A percentile compares a stretch with the other conserved stretches of the same genome.
Conservation (phyloP, 2,329 filamentous ascomycete genomes). For the Ceratocystis destructans region DNA sequence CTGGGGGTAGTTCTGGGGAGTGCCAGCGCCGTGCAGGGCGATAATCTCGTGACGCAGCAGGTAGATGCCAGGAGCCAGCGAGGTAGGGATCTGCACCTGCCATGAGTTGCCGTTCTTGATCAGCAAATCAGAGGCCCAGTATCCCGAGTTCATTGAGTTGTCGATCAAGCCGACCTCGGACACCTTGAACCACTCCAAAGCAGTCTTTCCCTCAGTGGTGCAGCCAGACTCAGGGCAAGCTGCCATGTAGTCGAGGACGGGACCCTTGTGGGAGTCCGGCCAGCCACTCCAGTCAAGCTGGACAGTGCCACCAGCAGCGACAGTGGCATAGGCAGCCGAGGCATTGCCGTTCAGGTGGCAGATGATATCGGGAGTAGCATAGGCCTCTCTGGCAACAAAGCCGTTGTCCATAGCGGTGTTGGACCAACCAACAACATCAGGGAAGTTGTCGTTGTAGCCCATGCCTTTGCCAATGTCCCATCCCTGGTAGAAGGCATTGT, state of each 20-base stretch:
- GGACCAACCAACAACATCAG: slow-evolving; percentile 26
- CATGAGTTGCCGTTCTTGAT: slow-evolving; percentile 35
- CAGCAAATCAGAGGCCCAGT: slow-evolving; percentile 43
- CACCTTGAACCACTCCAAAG: slow-evolving; percentile 48
- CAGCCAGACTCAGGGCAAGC: slow-evolving; percentile 40
- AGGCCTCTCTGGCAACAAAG: slow-evolving; percentile 34
- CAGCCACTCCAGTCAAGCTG: slow-evolving; percentile 50
- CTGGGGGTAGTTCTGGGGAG: slow-evolving; percentile 40
- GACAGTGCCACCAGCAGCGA: slow-evolving; percentile 46
- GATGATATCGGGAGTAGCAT: slow-evolving; percentile 32
- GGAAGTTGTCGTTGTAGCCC: slow-evolving; percentile 20
- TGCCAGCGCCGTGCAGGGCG: slow-evolving; percentile 36
- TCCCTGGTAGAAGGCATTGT: slow-evolving; percentile 26
- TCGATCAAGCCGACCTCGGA: slow-evolving; percentile 38
- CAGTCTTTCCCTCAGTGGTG: slow-evolving; percentile 35
- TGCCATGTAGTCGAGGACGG: slow-evolving; percentile 48
- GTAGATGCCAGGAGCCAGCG: slow-evolving; percentile 38
- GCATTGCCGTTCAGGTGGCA: slow-evolving; percentile 34
- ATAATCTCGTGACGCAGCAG: slow-evolving; percentile 44
- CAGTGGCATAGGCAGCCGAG: slow-evolving; percentile 29
- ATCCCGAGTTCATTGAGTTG: slow-evolving; percentile 30
- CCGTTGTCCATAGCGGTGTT: slow-evolving; percentile 30
- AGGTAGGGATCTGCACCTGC: slow-evolving; percentile 34
- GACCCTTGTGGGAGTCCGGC: slow-evolving; percentile 51
- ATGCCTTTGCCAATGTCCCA: slow-evolving; percentile 23